phyloP scores from a whole-genome alignment of 2,329 filamentous ascomycete genomes.

The Thielaviopsis ethacetica region DNA sequence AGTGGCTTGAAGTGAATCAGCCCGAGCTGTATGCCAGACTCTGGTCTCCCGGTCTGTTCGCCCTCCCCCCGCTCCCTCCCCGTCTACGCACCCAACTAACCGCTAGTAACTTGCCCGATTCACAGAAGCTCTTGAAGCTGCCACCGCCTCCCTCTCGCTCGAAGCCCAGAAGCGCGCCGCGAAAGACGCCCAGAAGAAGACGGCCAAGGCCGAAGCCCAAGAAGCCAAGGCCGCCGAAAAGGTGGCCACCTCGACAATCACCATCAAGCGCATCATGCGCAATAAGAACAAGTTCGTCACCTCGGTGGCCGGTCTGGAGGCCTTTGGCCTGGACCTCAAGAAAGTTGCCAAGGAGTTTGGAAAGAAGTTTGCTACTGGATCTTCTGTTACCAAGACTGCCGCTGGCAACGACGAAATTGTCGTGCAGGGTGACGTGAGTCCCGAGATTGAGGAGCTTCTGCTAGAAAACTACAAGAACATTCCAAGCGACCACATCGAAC shows the following conservation, averaged over 20 bases:
- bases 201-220: slow-evolving; percentile 76
- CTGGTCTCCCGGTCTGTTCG: slow-evolving; percentile 72
- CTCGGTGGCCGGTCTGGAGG: slow-evolving; percentile 75
- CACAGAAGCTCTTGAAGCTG: slow-evolving; percentile 63
- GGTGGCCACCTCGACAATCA: slow-evolving; percentile 66
- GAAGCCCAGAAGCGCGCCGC: slow-evolving; percentile 88
- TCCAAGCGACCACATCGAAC: slow-evolving; percentile 87
- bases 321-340: slow-evolving; percentile 83
- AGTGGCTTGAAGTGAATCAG: slow-evolving; percentile 73
- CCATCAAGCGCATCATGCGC: slow-evolving; percentile 91
- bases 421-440: slow-evolving; percentile 90
- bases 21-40: slow-evolving; percentile 58
- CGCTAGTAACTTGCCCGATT: not conserved
- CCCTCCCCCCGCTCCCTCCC: not conserved
- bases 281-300: slow-evolving; percentile 98
- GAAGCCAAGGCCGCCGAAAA: slow-evolving; percentile 72
- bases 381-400: slow-evolving; percentile 76
- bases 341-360: slow-evolving; percentile 89
- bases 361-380: slow-evolving; percentile 95
- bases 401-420: slow-evolving; percentile 90
- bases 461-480: slow-evolving; percentile 78
- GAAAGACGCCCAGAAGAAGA: slow-evolving; percentile 94
- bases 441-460: slow-evolving; percentile 85
- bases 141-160: slow-evolving; percentile 70
- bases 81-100: not conserved